Conservation (phyloP, 2,329 filamentous ascomycete species). For the Thielaviopsis euricoi region DNA sequence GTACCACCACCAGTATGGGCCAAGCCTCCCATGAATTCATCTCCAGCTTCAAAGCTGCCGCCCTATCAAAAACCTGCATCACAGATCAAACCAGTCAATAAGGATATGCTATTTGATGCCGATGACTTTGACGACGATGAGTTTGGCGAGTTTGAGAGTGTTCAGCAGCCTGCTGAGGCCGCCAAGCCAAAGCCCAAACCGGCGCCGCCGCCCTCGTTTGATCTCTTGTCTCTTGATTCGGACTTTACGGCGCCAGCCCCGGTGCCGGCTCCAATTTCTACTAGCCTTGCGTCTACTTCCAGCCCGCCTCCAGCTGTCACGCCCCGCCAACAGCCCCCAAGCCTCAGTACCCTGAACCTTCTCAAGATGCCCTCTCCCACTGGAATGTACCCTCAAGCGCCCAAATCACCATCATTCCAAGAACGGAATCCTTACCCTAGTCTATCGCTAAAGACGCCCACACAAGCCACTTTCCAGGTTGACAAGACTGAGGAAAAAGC, state of each 20-base stretch:
- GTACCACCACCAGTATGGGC: not conserved
- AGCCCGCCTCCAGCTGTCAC: not conserved
- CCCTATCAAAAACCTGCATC: not conserved
- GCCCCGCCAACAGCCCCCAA: not conserved
- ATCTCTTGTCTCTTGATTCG: constrained; percentile 24
- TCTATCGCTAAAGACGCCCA: constrained; percentile 29
- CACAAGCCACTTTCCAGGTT: constrained; percentile 18
- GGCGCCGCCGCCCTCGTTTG: constrained; percentile 19
- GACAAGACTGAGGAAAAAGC: constrained; percentile 19
- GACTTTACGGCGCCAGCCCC: constrained; percentile 14
- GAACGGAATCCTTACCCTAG: constrained; percentile 36
- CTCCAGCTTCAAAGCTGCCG: not conserved
- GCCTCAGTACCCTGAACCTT: not conserved
- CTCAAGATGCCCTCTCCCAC: not conserved
- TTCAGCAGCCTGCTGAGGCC: constrained; percentile 2
- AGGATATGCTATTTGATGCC: constrained; percentile 51
- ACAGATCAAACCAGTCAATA: constrained; percentile 19
- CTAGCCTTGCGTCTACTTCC: constrained; percentile 12
- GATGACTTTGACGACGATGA: constrained; percentile 37
- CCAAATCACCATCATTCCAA: constrained; percentile 36
- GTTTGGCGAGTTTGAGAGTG: constrained; percentile 27
- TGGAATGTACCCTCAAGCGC: constrained; percentile 27
- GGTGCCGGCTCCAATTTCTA: not conserved
- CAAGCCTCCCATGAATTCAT: not conserved
- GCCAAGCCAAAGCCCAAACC: not conserved